Evolutionary conservation across 805 yeast genomes (phyloP), one percentile per base, ranked within the genome.

Genomic region (Pichia phayaonensis): DNA sequence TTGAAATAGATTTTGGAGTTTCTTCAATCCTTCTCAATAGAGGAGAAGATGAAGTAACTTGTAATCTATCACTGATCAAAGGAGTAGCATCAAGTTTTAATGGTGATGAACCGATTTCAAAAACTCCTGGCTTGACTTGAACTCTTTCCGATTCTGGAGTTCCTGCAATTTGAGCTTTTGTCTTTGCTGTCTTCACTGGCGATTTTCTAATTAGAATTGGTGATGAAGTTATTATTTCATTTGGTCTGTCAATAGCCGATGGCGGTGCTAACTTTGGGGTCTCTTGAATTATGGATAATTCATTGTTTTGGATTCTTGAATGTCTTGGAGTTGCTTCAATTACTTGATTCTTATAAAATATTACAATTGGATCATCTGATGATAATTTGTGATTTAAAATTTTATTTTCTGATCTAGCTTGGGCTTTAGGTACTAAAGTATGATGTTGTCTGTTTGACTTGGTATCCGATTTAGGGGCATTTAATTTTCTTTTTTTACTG

Each of bases 391-490:
- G 34, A 34, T n/a, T 20, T 24, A 23, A 42, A 26, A 24, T 15
- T 42, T 16, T 12, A 4, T 18, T 5, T 26, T n/a, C 20, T 10
- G 40, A 15, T 2, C 20, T 39, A 2, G 40, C 15, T 39, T 15
- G 8, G 7, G 22, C 10, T 39, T 39, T 39, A n/a, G 40, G 18
- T 29, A 12, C 8, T 42, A 11, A 42, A 47, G 3, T 39, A 4
- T 22, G 8, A 10, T 23, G 16, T 39, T 29, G 15, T 40, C 44
- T 21, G 40, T 24, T 8, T 44, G 41, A 16, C 40, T 40, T 23
- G 31, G 16, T 23, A 29, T 49, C 50, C 46, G 62, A 64, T 44
- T 59, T 53, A 1, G 69, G 68, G 0, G 70, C 65, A 0, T 65
- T 65, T 26, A 47, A 39, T 46, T 49, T 42, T 13, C 48, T 45